Base-by-base conservation (phyloP, 371 early-diverging fungal genomes). In the Mortierella polycephala region DNA sequence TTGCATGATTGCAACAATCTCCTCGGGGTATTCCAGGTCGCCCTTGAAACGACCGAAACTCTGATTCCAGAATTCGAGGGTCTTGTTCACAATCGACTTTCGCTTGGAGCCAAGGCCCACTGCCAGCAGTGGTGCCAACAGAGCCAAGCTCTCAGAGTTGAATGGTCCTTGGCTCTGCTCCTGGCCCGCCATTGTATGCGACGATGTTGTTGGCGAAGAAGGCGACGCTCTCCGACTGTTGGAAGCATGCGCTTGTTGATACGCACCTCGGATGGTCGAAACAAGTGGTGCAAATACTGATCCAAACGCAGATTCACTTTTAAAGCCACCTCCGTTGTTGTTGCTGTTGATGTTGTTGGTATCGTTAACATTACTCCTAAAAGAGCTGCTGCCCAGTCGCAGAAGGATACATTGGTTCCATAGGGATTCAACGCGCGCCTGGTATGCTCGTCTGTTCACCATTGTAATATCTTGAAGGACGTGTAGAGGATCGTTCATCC, bases 1-100 rank as follows among this genome's bases (percentile, higher is more conserved):
- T 39, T 40, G 58, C 51, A 75, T 57, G 6, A 55, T 58, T 13
- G 46, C 44, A 1, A 55, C 67, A 44, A 70, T 42, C 21, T 63
- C 71, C 10, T 57, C 52, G 0, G 75, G 69, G 23, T 74, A 74
- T 16, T 64, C 58, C 37, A 74, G 54, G 21, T 57, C 55, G 37
- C 30, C 37, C 23, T 57, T 54, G 6, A 46, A 45, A 14, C 7
- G 2, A 5, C 76, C 67, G 55, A 66, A 75, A 12, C 53, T 67
- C 50, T 70, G 44, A 42, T 70, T 70, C 76, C 76, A 75, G 30
- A 65, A 70, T 53, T 75, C 76, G 2, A 70, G 57, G 7, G 76
- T 66, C 30, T 59, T 53, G 39, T 66, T 70, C 30, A 70, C 76
- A 30, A 71, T 55, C 1, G 59, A 20, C 56, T 70, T 65, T 16